These are phyloP conservation scores for Martiniozyma asiatica DNA, from an alignment of 1,139 yeast genomes.

Conservation along the genomic window DNA sequence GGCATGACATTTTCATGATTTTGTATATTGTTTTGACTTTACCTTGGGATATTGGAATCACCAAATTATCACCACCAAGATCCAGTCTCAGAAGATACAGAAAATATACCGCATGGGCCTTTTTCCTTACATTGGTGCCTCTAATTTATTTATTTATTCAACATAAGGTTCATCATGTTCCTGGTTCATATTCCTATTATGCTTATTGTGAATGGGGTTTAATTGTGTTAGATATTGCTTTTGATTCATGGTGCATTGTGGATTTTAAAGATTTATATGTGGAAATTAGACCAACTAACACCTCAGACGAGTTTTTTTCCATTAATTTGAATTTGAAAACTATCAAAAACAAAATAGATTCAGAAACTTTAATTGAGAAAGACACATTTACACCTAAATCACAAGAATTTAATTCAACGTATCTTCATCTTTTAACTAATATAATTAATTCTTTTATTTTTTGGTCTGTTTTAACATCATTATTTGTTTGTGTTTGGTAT, in stretches of 20 bases:
- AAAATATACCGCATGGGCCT: conserved; percentile 40
- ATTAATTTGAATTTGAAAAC: conserved; percentile 13
- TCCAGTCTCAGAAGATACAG: conserved; percentile 42
- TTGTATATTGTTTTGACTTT: conserved; percentile 74
- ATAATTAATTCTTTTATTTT: conserved; percentile 54
- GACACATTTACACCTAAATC: conserved; percentile 12
- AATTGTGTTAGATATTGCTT: conserved; percentile 69
- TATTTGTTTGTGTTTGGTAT: conserved; percentile 86
- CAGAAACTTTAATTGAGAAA: neutral
- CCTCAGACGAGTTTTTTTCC: conserved; percentile 21
- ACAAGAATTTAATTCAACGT: conserved; percentile 22
- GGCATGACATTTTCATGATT: conserved; percentile 93
- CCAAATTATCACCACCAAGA: conserved; percentile 39
- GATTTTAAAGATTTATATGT: conserved; percentile 57
- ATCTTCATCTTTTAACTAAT: conserved; percentile 33
- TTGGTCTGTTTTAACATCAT: conserved; percentile 75
- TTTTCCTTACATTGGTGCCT: conserved; percentile 67
- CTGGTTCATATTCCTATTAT: conserved; percentile 93
- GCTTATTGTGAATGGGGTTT: conserved; percentile 93
- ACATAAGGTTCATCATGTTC: conserved; percentile 73
- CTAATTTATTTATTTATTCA: conserved; percentile 82
- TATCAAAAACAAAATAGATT: neutral
- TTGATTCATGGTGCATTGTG: conserved; percentile 65
- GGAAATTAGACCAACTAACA: conserved; percentile 21
- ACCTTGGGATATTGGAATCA: conserved; percentile 75